Base-by-base conservation (phyloP, 345 rosid genomes). In the Acer negundo region DNA sequence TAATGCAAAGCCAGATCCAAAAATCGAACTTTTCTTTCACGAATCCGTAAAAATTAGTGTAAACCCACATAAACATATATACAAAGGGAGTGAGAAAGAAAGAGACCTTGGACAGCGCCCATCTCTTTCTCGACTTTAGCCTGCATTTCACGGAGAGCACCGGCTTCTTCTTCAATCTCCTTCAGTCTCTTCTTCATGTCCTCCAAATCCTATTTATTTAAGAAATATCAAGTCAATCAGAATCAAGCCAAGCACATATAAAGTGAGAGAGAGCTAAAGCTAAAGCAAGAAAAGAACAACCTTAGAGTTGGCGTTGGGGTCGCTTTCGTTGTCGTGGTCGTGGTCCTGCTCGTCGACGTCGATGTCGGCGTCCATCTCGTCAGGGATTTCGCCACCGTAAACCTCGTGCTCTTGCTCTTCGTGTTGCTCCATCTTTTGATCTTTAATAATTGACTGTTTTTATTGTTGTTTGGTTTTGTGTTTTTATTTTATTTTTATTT, bases 71-170 rank as follows among this genome's bases (percentile, higher is more conserved):
- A 7, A 4, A 38, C 19, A 61, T 63, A 31, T 15, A 65, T n/a
- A 70, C 0, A 69, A 58, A 55, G 20, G 20, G 10, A 40, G 31
- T 22, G 46, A 49, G 38, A 66, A 17, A 72, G 17, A 44, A 16
- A 67, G 35, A 55, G 47, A 93, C 98, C 99, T 94, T 91, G 99
- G 58, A 80, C 93, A 84, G 98, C 83, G 23, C 95, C 98, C 99
- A 96, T 94, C 87, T 96, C 99, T 77, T 96, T 94, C 94, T 96
- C 99, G 80, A 92, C 98, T 82, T 96, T 96, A 73, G 99, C 97
- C 87, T 96, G 99, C 98, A 96, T 91, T 83, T 96, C 98, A 23
- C 99, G 99, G 62, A 96, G 92, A 78, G 99, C 98, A 7, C 97
- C 91, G 40, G 99, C 98, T 87, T 96, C 99, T 72, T 96, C 98